Evolutionary conservation across 176 grass and related monocot species (phyloP).

Genomic region (Raddia guianensis): DNA sequence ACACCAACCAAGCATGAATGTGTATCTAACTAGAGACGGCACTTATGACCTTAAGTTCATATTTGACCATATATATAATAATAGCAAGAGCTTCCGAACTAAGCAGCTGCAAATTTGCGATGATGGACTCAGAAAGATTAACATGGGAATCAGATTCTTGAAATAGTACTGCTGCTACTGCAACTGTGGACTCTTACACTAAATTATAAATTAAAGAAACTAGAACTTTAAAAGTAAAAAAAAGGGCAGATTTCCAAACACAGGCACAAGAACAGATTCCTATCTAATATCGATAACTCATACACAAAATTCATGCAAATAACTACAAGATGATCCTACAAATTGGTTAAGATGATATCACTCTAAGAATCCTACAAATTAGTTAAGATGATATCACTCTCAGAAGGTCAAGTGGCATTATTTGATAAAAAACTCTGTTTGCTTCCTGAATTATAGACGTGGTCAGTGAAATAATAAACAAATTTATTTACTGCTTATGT

Average conservation of each 20-base stretch:
- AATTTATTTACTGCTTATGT: neutral
- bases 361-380: neutral
- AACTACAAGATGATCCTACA: neutral
- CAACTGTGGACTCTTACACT: neutral
- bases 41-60: neutral
- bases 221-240: neutral
- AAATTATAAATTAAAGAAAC: neutral
- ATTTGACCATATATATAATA: neutral
- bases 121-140: neutral
- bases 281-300: neutral
- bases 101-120: neutral
- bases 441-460: neutral
- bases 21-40: neutral
- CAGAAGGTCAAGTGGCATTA: slow-evolving; percentile 11
- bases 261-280: neutral
- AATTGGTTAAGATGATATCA: neutral
- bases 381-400: neutral
- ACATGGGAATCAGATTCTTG: neutral
- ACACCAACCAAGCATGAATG: slow-evolving; percentile 4
- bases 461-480: neutral
- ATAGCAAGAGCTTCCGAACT: neutral
- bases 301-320: neutral
- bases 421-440: neutral
- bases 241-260: neutral
- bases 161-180: neutral